Percentiles rank a stretch among this genome's conserved stretches.
Evolutionary conservation across 768 basidiomycete genomes (phyloP).

Genomic region (Suillus variegatus): DNA sequence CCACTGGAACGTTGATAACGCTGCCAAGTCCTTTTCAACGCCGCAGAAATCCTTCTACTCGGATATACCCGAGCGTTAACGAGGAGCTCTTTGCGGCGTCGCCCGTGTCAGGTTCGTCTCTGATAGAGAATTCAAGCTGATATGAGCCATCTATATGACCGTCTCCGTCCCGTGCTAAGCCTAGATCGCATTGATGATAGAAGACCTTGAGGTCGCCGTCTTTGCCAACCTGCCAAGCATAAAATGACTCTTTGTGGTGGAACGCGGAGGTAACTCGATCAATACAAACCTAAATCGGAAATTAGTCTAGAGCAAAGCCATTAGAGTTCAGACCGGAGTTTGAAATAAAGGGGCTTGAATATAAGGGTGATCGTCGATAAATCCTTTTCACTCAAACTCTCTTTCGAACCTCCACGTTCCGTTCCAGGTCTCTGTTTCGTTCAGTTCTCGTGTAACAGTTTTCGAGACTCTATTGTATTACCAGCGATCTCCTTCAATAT

Average conservation of each 20-base stretch:
- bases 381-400: slow-evolving; percentile 34
- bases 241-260: slow-evolving; percentile 5
- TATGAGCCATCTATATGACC: too few relatives aligned
- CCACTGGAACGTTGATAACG: background rate
- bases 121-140: too few relatives aligned
- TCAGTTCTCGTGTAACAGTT: slow-evolving; percentile 54
- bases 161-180: background rate
- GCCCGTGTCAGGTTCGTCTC: background rate
- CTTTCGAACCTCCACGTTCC: slow-evolving; percentile 51
- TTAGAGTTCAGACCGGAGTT: slow-evolving; percentile 50
- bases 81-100: background rate
- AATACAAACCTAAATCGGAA: slow-evolving; percentile 20
- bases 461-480: slow-evolving; percentile 54
- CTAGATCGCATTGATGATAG: background rate
- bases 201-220: background rate
- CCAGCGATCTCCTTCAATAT: slow-evolving; percentile 29
- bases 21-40: background rate
- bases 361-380: slow-evolving; percentile 42
- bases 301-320: slow-evolving; percentile 19
- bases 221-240: background rate
- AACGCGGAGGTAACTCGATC: slow-evolving; percentile 22
- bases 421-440: slow-evolving; percentile 60
- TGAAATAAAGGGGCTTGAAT: slow-evolving; percentile 41
- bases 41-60: background rate
- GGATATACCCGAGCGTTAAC: background rate